A percentile compares a stretch with the other conserved stretches of the same genome.
Evolutionary conservation across 257 asterid species (phyloP).

Genomic region (Scutellaria baicalensis): DNA sequence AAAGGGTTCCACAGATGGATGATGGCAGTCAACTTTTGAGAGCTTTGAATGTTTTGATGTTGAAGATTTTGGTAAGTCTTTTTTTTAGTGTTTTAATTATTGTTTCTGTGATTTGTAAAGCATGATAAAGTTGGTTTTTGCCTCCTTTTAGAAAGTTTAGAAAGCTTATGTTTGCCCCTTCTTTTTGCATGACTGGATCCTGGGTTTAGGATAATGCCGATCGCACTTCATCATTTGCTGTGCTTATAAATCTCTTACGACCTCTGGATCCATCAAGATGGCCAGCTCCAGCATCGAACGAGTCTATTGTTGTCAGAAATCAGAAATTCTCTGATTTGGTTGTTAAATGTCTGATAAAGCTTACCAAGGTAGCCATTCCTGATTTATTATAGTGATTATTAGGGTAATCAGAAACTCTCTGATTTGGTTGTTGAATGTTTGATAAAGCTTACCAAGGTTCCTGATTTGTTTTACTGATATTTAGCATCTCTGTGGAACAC

Average conservation of each 20-base stretch:
- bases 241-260: slow-evolving; percentile 83
- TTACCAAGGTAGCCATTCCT: slow-evolving; percentile 63
- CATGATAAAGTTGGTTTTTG: background rate
- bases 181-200: slow-evolving; percentile 8
- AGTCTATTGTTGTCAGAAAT: slow-evolving; percentile 63
- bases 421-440: slow-evolving; percentile 98
- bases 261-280: slow-evolving; percentile 97
- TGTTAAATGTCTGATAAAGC: slow-evolving; percentile 95
- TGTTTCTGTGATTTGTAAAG: background rate
- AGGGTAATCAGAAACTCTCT: slow-evolving; percentile 84
- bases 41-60: slow-evolving; percentile 97
- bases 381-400: background rate
- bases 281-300: slow-evolving; percentile 86
- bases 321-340: slow-evolving; percentile 98
- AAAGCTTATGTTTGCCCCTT: slow-evolving; percentile 6
- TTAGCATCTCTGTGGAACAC: background rate
- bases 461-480: background rate
- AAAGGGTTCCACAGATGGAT: slow-evolving; percentile 97
- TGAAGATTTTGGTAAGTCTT: slow-evolving; percentile 72
- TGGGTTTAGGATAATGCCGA: slow-evolving; percentile 85
- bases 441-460: slow-evolving; percentile 90
- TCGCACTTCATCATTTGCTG: slow-evolving; percentile 86
- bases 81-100: background rate
- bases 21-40: slow-evolving; percentile 98
- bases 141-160: background rate